Percentiles rank a stretch among this genome's conserved stretches.
Evolutionary conservation across 345 rosid species (phyloP).

Genomic region (Ceriops decandra): DNA sequence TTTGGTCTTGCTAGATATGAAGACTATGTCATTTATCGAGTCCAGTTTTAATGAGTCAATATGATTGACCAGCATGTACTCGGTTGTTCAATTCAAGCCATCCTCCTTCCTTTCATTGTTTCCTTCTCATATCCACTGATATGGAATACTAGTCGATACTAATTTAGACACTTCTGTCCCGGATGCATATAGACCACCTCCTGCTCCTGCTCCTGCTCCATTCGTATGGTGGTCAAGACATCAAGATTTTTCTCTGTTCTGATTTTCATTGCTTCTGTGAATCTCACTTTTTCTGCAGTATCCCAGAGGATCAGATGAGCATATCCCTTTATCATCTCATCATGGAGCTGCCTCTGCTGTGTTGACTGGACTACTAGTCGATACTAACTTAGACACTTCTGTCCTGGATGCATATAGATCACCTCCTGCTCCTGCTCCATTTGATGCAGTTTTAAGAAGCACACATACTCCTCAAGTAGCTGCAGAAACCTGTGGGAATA

Average conservation of each 20-base stretch:
- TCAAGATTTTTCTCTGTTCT: conserved; percentile 1
- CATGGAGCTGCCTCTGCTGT: conserved; percentile 44
- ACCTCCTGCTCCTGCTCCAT: conserved; percentile 74
- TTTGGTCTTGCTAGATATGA: too few species aligned
- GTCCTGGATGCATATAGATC: conserved; percentile 74
- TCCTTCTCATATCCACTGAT: not conserved
- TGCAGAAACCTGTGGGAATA: conserved; percentile 40
- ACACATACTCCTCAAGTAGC: conserved; percentile 43
- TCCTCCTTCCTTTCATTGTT: not conserved
- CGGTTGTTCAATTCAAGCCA: not conserved
- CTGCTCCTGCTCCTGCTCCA: conserved; percentile 68
- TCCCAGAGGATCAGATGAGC: conserved; percentile 23
- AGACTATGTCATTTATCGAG: not conserved
- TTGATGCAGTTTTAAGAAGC: conserved; percentile 45
- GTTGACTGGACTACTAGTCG: conserved; percentile 63
- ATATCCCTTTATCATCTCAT: conserved; percentile 35
- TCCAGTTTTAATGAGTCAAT: not conserved
- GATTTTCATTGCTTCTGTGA: conserved; percentile 1
- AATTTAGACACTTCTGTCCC: conserved; percentile 79
- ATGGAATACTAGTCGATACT: conserved; percentile 51
- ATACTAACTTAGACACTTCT: conserved; percentile 80
- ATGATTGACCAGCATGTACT: not conserved
- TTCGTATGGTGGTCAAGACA: conserved; percentile 4
- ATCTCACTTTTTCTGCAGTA: conserved; percentile 18
- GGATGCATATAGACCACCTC: conserved; percentile 77